Conservation (phyloP, 352 stramenopile genomes). For the Peronospora destructor region DNA sequence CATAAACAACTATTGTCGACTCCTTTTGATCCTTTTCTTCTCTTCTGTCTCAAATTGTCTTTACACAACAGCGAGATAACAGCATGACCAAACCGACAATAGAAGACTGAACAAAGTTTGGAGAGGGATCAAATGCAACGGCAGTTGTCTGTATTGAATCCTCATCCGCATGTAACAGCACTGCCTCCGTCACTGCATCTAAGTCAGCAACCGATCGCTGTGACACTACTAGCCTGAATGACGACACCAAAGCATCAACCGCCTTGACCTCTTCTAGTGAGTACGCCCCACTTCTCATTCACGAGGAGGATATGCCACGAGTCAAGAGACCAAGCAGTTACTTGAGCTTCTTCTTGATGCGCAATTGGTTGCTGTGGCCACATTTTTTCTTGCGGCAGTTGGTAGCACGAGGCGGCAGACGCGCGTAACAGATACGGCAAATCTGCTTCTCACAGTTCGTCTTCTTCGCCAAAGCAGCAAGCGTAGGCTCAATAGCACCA, state of each 20-base stretch:
- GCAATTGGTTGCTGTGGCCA: slow-evolving; percentile 98
- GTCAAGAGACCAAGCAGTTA: slow-evolving; percentile 55
- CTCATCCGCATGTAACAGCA: slow-evolving; percentile 6
- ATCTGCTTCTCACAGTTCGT: slow-evolving; percentile 99
- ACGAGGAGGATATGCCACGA: slow-evolving; percentile 7
- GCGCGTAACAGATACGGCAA: slow-evolving; percentile 99
- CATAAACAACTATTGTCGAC: background rate
- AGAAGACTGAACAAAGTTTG: slow-evolving; percentile 3
- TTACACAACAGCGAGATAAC: background rate
- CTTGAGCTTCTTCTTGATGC: slow-evolving; percentile 99
- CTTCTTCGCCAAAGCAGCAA: slow-evolving; percentile 97
- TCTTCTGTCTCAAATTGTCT: background rate
- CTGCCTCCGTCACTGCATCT: slow-evolving; percentile 10
- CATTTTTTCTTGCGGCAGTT: slow-evolving; percentile 99
- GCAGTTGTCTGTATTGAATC: slow-evolving; percentile 30
- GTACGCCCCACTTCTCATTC: slow-evolving; percentile 13
- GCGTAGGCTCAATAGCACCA: slow-evolving; percentile 93
- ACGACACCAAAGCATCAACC: slow-evolving; percentile 8
- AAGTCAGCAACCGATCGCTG: slow-evolving; percentile 9
- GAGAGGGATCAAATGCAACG: slow-evolving; percentile 28
- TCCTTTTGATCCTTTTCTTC: background rate
- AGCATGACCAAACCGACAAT: background rate
- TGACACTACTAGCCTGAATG: slow-evolving; percentile 2
- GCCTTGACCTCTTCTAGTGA: slow-evolving; percentile 12
- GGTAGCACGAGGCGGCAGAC: slow-evolving; percentile 96